Conservation (phyloP, 2,329 filamentous ascomycete genomes). For the Botrytis squamosa region DNA sequence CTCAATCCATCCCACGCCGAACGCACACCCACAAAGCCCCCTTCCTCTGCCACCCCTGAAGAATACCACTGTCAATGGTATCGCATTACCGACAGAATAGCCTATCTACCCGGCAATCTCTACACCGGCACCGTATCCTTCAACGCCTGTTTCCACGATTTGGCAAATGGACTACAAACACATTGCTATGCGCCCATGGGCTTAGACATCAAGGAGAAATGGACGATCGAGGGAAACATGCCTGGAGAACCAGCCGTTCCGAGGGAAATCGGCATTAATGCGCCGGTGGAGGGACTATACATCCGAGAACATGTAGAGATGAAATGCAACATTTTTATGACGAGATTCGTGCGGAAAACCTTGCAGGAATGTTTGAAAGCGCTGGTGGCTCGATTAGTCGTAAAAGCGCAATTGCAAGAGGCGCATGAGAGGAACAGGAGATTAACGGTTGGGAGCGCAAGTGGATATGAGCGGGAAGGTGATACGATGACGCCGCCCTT, state of each 20-base stretch:
- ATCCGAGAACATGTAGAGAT: slow-evolving; percentile 81
- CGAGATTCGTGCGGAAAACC: slow-evolving; percentile 78
- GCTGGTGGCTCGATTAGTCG: slow-evolving; percentile 63
- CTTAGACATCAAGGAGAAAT: slow-evolving; percentile 74
- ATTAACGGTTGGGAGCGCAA: not conserved
- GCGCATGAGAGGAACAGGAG: slow-evolving; percentile 2
- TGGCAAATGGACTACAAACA: slow-evolving; percentile 71
- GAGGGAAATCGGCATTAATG: slow-evolving; percentile 65
- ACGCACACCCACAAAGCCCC: slow-evolving; percentile 65
- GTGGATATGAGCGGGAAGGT: not conserved
- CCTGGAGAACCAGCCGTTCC: slow-evolving; percentile 67
- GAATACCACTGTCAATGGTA: slow-evolving; percentile 78
- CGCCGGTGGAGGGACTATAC: slow-evolving; percentile 69
- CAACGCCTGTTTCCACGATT: slow-evolving; percentile 76
- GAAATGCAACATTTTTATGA: slow-evolving; percentile 74
- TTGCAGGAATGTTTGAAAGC: slow-evolving; percentile 71
- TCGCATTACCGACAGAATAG: slow-evolving; percentile 71
- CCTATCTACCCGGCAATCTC: slow-evolving; percentile 66
- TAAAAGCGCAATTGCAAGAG: slow-evolving; percentile 45
- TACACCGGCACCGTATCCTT: slow-evolving; percentile 70
- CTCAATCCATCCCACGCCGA: slow-evolving; percentile 60
- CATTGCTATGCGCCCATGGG: slow-evolving; percentile 82
- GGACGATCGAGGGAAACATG: slow-evolving; percentile 70
- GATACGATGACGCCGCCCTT: slow-evolving; percentile 3
- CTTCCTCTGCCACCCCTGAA: slow-evolving; percentile 64